These are phyloP conservation scores for Podospora pseudoanserina DNA, from an alignment of 495 filamentous ascomycete genomes.

Conservation along the genomic window DNA sequence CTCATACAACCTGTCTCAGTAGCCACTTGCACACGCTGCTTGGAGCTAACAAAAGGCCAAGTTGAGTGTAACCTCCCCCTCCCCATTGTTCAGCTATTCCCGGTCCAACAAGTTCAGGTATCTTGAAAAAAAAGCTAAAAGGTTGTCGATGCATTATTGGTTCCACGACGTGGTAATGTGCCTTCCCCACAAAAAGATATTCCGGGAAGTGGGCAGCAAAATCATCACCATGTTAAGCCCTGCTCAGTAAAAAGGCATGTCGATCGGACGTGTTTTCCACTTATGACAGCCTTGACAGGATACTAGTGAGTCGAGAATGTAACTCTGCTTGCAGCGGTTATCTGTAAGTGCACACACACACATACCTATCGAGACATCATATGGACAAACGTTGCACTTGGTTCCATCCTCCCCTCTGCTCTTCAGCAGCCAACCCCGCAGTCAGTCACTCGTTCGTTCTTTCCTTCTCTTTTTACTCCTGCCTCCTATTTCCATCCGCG, in stretches of 20 bases:
- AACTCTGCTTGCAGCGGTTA: background rate
- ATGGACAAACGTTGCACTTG: background rate
- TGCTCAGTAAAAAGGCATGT: background rate
- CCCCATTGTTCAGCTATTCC: background rate
- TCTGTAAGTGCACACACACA: background rate
- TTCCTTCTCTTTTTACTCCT: background rate
- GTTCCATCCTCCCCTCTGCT: background rate
- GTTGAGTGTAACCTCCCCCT: background rate
- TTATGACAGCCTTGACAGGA: constrained; percentile 5
- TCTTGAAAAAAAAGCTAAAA: background rate
- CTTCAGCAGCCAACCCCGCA: background rate
- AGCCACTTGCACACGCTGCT: background rate
- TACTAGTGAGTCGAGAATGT: background rate
- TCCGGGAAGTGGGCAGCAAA: background rate
- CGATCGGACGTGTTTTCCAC: constrained; percentile 10
- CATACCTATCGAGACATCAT: background rate
- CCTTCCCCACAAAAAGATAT: background rate
- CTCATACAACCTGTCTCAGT: background rate
- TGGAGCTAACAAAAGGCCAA: background rate
- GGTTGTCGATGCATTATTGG: background rate
- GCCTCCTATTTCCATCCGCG: background rate
- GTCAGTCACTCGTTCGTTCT: background rate
- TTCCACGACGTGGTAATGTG: background rate
- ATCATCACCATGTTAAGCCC: background rate
- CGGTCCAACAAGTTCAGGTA: no score